Percentiles rank a stretch among this genome's conserved stretches.
Conservation (phyloP, 495 filamentous ascomycete species). For the Talaromyces proteolyticus region DNA sequence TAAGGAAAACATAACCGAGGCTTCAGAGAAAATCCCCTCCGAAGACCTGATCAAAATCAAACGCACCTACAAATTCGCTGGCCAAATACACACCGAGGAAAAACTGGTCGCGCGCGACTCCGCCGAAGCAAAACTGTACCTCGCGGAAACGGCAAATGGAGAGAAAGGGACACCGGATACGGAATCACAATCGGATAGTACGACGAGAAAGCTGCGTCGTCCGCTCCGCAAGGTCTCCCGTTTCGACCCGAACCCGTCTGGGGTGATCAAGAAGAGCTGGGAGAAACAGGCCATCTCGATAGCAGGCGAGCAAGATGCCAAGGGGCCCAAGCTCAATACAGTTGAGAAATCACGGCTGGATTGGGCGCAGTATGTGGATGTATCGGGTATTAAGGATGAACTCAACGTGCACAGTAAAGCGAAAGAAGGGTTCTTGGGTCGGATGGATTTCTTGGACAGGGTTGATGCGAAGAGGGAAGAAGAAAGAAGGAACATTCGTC, state of each 20-base stretch:
- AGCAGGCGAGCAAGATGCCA: slow-evolving; percentile 25
- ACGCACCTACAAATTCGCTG: slow-evolving; percentile 86
- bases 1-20: slow-evolving; percentile 13
- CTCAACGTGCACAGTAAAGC: slow-evolving; percentile 76
- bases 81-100: slow-evolving; percentile 75
- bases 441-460: slow-evolving; percentile 85
- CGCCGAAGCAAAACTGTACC: slow-evolving; percentile 73
- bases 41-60: slow-evolving; percentile 72
- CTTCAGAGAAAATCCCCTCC: slow-evolving; percentile 10
- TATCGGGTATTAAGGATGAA: slow-evolving; percentile 88
- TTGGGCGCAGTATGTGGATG: slow-evolving; percentile 91
- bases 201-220: slow-evolving; percentile 42
- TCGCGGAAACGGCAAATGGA: slow-evolving; percentile 47
- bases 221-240: slow-evolving; percentile 67
- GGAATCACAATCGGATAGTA: slow-evolving; percentile 5
- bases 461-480: slow-evolving; percentile 74
- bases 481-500: slow-evolving; percentile 58
- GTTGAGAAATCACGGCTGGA: slow-evolving; percentile 93
- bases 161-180: slow-evolving; percentile 11
- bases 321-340: slow-evolving; percentile 84
- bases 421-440: slow-evolving; percentile 72
- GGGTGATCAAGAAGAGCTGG: slow-evolving; percentile 46
- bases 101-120: slow-evolving; percentile 74
- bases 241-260: slow-evolving; percentile 67
- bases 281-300: slow-evolving; percentile 25